Base-by-base conservation (phyloP, 2,329 filamentous ascomycete species). In the Cryphonectria japonica region DNA sequence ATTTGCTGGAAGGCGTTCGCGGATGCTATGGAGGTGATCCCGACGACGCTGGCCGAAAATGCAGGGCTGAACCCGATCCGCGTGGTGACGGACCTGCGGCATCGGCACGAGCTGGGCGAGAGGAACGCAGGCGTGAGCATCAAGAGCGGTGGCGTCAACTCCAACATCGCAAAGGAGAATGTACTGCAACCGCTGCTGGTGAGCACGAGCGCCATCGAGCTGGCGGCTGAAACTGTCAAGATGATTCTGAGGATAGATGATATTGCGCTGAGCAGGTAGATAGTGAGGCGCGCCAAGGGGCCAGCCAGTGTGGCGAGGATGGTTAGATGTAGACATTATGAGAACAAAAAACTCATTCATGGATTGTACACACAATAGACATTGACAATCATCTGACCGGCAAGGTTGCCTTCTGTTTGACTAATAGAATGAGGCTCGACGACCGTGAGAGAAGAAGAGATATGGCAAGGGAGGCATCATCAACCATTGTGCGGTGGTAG, bases 1-100 rank as follows among this genome's bases (percentile, higher is more conserved):
- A 98, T 98, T 79, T 99, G 96, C 89, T 99, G 94, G 93, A 98
- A 98, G 85, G 95, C 95, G 0, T 99, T 99, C 79, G 96, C 97
- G 1, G 95, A 99, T 75, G 96, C 96, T 9, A 92, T 99, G 85
- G 96, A 99, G 84, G 93, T 99, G 59, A 93, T 99, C 69, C 96
- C 97, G 19, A 98, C 95, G 46, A 99, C 96, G 1, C 86, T 99
- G 76, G 97, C 96, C 0, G 96, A 99, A 85, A 99, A 99, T 77
- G 96, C 96, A 0, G 96, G 96, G 66, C 86, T 99, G 74, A 99
- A 99, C 87, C 95, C 93, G 81, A 99, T 99, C 87, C 97, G 97
- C 85, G 96, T 99, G 39, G 96, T 99, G 63, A 99, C 96, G 37
- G 96, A 98, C 78, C 85, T 99, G 78, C 89, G 96, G 79, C 94